Percentiles rank a stretch among this genome's conserved stretches.
phyloP scores from a whole-genome alignment of 192 early-diverging fungal species.

The Helicostylum pulchrum region DNA sequence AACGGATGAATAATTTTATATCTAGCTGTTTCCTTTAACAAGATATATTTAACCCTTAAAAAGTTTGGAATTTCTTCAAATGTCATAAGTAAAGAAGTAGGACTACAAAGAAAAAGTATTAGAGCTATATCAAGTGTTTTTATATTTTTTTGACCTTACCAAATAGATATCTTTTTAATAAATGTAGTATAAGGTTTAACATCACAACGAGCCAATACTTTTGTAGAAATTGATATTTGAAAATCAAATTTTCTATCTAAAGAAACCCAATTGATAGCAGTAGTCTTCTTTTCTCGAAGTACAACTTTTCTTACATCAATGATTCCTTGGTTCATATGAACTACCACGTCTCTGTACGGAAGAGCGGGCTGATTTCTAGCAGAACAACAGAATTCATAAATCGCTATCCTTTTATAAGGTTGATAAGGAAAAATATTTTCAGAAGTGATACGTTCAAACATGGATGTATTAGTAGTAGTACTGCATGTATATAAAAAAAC shows the following conservation, averaged over 20 bases:
- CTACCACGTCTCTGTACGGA: slow-evolving; percentile 6
- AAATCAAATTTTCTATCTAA: slow-evolving; percentile 37
- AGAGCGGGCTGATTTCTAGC: slow-evolving; percentile 23
- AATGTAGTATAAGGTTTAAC: slow-evolving; percentile 37
- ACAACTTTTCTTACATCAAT: slow-evolving; percentile 33
- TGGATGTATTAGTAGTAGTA: neutral
- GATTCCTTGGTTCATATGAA: slow-evolving; percentile 26
- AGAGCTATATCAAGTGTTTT: neutral
- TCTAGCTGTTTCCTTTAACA: slow-evolving; percentile 13
- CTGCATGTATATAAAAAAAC: neutral
- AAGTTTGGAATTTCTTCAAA: slow-evolving; percentile 31
- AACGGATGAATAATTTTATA: slow-evolving; percentile 29
- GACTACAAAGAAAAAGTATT: neutral
- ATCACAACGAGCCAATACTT: slow-evolving; percentile 17
- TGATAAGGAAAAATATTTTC: neutral
- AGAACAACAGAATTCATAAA: slow-evolving; percentile 29
- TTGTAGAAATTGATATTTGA: slow-evolving; percentile 17
- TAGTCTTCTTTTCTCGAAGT: slow-evolving; percentile 6
- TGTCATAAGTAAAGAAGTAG: slow-evolving; percentile 16
- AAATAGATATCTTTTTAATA: slow-evolving; percentile 34
- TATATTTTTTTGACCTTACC: neutral
- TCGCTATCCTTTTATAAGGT: neutral
- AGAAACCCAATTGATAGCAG: slow-evolving; percentile 25
- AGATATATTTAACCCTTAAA: slow-evolving; percentile 25
- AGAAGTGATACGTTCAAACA: slow-evolving; percentile 3